Base-by-base conservation (phyloP, 2,329 filamentous ascomycete genomes). In the Monosporascus cannonballus region DNA sequence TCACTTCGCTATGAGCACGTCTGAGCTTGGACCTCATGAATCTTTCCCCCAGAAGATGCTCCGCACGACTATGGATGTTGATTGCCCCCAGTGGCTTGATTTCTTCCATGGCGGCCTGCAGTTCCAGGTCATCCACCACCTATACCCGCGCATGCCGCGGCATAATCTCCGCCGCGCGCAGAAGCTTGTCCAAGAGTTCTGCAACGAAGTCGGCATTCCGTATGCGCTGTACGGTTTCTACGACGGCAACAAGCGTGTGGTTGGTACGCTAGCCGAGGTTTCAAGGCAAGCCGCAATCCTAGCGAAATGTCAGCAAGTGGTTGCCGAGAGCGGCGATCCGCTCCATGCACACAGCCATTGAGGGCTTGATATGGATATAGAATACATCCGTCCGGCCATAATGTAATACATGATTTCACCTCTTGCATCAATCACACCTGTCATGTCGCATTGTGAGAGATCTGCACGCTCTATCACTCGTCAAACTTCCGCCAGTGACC, bases 1-100 rank as follows among this genome's bases (percentile, higher is more conserved):
- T 2, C 91, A 96, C 70, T 96, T 95, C 70, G 89, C 89, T 59
- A 96, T 96, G 91, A 93, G 89, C 61, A 96, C 91, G 0, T 81
- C 89, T 11, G 90, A 96, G 62, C 77, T 96, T 14, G 92, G 92
- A 0, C 84, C 87, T 1, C 77, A 85, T 49, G 91, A 96, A 68
- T 94, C 89, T 0, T 96, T 96, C 68, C 84, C 91, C 1, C 90
- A 96, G 70, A 89, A 86, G 69, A 94, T 95, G 86, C 77, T 96
- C 46, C 85, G 92, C 60, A 96, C 91, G 1, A 96, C 91, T 14
- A 96, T 96, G 90, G 90, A 96, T 58, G 85, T 96, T 22, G 90
- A 94, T 66, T 96, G 90, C 65, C 89, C 90, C 1, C 76, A 80
- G 14, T 96, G 91, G 90, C 76, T 96, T 14, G 90, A 96, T 66